Evolutionary conservation across 2,329 filamentous ascomycete genomes (phyloP).

Genomic region (Trichoderma arundinaceum): DNA sequence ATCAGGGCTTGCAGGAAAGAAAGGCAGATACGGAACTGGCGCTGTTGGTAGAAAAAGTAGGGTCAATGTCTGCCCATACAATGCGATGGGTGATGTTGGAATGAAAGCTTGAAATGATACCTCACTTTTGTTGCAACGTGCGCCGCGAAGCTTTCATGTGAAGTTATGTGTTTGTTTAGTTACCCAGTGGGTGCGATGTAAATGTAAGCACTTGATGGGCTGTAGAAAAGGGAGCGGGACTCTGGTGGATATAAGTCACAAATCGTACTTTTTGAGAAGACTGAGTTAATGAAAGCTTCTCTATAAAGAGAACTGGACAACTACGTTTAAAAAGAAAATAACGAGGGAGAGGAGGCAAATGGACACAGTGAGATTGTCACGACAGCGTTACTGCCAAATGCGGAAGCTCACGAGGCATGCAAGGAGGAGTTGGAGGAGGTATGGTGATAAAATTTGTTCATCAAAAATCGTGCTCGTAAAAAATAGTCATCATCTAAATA

Average conservation of each 20-base stretch:
- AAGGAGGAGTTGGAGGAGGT: conserved; percentile 19
- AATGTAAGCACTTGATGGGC: not conserved
- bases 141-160: not conserved
- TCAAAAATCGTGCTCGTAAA: conserved; percentile 10
- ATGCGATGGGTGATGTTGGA: conserved; percentile 28
- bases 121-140: conserved; percentile 3
- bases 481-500: not conserved
- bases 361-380: not conserved
- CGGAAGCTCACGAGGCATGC: conserved; percentile 30
- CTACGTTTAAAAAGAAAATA: not conserved
- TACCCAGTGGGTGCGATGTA: not conserved
- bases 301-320: not conserved
- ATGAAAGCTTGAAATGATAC: conserved; percentile 32
- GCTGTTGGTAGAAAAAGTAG: conserved; percentile 30
- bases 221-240: not conserved
- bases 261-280: not conserved
- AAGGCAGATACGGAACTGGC: conserved; percentile 2
- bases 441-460: conserved; percentile 20
- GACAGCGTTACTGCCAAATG: not conserved
- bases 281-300: not conserved
- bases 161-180: not conserved
- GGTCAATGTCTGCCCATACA: conserved; percentile 24
- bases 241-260: not conserved
- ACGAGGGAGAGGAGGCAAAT: not conserved
- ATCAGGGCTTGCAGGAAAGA: not conserved